Conservation (phyloP, 345 rosid species). For the Eucalyptus albens region DNA sequence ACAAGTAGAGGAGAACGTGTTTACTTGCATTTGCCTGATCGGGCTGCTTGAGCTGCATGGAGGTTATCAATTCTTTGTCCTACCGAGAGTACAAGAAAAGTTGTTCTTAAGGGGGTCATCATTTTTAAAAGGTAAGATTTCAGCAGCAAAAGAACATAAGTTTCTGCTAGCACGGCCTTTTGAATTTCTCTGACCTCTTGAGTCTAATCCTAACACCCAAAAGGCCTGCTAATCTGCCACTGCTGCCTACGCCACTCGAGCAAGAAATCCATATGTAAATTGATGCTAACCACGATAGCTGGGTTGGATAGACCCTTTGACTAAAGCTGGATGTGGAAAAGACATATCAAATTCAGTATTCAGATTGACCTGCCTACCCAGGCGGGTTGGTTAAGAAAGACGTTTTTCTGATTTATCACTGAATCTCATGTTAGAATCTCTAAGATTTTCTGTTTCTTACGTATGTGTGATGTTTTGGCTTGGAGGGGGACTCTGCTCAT, state of each 20-base stretch:
- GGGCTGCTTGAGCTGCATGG: not conserved
- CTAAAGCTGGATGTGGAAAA: not conserved
- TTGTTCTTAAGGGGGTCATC: not conserved
- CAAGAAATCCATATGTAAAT: not conserved
- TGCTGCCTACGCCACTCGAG: not conserved
- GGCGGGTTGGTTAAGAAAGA: not conserved
- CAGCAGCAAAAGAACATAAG: not conserved
- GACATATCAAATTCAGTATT: not conserved
- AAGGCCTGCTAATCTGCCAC: not conserved
- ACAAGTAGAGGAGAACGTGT: not conserved
- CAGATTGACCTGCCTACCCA: not conserved
- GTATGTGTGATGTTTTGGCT: not conserved
- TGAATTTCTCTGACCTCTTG: not conserved
- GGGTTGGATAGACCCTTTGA: not conserved
- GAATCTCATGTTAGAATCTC: not conserved
- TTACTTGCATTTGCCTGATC: not conserved
- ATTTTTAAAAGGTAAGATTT: not conserved
- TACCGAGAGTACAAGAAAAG: not conserved
- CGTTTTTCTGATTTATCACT: not conserved
- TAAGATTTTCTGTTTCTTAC: not conserved
- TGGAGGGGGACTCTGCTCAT: not conserved
- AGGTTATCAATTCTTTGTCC: not conserved
- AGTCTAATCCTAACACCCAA: not conserved
- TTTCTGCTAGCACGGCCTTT: not conserved
- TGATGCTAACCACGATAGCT: not conserved